Percentiles rank a stretch among this genome's conserved stretches.
phyloP scores from a whole-genome alignment of 108 stramenopile species.

The Nitzschia palea region DNA sequence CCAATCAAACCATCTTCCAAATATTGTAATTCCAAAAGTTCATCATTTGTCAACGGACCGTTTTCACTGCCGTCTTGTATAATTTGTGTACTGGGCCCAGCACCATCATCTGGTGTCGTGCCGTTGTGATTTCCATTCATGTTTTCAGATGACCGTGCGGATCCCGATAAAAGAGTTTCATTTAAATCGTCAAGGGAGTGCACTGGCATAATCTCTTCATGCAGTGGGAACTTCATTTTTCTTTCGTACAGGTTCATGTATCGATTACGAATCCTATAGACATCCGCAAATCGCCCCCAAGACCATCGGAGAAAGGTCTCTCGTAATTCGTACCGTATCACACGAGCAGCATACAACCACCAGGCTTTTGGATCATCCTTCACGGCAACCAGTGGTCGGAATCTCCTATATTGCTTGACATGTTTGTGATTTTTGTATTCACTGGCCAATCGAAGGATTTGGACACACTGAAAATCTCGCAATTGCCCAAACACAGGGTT shows the following conservation, averaged over 20 bases:
- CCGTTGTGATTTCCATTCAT: neutral
- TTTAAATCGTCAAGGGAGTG: neutral
- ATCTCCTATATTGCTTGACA: slow-evolving; percentile 40
- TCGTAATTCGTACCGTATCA: slow-evolving; percentile 43
- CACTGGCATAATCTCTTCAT: neutral
- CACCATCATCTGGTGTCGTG: slow-evolving; percentile 6
- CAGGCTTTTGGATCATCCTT: slow-evolving; percentile 47
- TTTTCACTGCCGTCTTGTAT: neutral
- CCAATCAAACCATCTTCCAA: slow-evolving; percentile 57
- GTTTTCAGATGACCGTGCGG: neutral
- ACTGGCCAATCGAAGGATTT: slow-evolving; percentile 32
- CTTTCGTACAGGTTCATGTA: slow-evolving; percentile 61
- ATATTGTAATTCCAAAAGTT: slow-evolving; percentile 39
- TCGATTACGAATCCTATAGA: slow-evolving; percentile 26
- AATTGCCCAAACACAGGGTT: slow-evolving; percentile 34
- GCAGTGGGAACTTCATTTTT: neutral
- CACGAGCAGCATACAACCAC: slow-evolving; percentile 55
- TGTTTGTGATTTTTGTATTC: slow-evolving; percentile 51
- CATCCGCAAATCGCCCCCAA: slow-evolving; percentile 45
- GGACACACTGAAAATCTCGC: slow-evolving; percentile 50
- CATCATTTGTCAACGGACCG: slow-evolving; percentile 31
- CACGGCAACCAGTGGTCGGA: slow-evolving; percentile 42
- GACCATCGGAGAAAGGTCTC: slow-evolving; percentile 53
- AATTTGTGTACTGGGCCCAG: neutral
- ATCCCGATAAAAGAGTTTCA: neutral